Evolutionary conservation across 2,329 filamentous ascomycete genomes (phyloP).

Genomic region (Aspergillus tubingensis): DNA sequence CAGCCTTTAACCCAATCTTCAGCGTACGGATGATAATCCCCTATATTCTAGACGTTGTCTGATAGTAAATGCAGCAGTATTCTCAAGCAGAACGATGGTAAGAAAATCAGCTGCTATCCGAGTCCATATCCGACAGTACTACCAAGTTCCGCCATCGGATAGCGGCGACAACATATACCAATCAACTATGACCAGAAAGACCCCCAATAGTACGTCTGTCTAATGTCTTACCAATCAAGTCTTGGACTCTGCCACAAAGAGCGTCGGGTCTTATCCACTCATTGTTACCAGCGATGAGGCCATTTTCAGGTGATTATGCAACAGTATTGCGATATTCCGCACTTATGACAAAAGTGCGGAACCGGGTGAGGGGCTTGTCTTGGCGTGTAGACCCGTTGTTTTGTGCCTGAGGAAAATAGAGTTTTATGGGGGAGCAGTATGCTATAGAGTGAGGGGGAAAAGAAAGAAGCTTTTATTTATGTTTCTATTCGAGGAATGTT

Average conservation of each 20-base stretch:
- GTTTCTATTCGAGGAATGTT: too few relatives aligned
- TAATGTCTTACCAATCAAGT: constrained; percentile 2
- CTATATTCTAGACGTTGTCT: neutral
- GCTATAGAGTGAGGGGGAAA: neutral
- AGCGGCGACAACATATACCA: neutral
- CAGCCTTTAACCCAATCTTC: neutral
- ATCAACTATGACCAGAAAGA: too few relatives aligned
- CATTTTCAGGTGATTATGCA: constrained; percentile 8
- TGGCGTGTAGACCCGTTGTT: neutral
- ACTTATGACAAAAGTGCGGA: constrained; percentile 28
- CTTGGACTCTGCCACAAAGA: neutral
- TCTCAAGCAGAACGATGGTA: neutral
- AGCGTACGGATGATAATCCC: neutral
- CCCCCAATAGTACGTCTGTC: neutral
- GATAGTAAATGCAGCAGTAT: neutral
- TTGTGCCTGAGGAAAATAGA: too few relatives aligned
- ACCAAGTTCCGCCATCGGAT: neutral
- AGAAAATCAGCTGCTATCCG: neutral
- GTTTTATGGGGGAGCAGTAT: too few relatives aligned
- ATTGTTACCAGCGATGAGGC: neutral
- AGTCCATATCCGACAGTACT: neutral
- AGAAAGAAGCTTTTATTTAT: neutral
- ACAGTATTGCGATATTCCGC: constrained; percentile 22
- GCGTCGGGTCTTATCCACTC: neutral
- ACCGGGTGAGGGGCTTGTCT: constrained; percentile 3